A percentile compares a stretch with the other conserved stretches of the same genome.
phyloP scores from a whole-genome alignment of 768 basidiomycete genomes.

The Wakefieldia striispora region DNA sequence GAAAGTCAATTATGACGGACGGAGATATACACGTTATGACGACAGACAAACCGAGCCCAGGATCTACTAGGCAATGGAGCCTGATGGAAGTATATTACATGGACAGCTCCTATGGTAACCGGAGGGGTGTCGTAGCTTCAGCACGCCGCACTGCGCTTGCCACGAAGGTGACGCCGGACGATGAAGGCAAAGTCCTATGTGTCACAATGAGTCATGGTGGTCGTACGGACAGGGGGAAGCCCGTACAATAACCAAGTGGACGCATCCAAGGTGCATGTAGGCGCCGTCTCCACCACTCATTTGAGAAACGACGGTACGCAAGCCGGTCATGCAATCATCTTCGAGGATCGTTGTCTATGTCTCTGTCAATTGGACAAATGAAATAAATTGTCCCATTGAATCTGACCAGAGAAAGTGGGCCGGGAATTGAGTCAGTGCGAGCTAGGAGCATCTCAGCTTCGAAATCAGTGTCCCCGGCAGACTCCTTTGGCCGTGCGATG shows the following conservation, averaged over 20 bases:
- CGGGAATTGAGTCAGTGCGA: background rate
- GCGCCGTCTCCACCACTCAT: slow-evolving; percentile 15
- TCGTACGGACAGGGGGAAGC: background rate
- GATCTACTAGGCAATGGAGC: background rate
- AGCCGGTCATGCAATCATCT: slow-evolving; percentile 18
- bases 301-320: slow-evolving; percentile 21
- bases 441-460: slow-evolving; percentile 1
- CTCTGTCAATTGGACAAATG: slow-evolving; percentile 5
- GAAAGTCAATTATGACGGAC: slow-evolving; percentile 12
- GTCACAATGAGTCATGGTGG: slow-evolving; percentile 2
- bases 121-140: background rate
- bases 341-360: slow-evolving; percentile 11
- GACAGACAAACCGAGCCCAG: slow-evolving; percentile 7
- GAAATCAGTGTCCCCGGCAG: slow-evolving; percentile 8
- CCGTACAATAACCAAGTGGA: slow-evolving; percentile 22
- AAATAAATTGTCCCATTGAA: background rate
- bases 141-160: background rate
- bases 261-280: slow-evolving; percentile 11
- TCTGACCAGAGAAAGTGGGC: slow-evolving; percentile 17
- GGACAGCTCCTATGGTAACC: background rate
- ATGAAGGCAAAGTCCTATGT: slow-evolving; percentile 24
- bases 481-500: slow-evolving; percentile 13
- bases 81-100: background rate
- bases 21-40: slow-evolving; percentile 3
- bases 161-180: slow-evolving; percentile 12